Evolutionary conservation across 1,284 basidiomycete genomes (phyloP).

Genomic region (Xanthoconium separans): DNA sequence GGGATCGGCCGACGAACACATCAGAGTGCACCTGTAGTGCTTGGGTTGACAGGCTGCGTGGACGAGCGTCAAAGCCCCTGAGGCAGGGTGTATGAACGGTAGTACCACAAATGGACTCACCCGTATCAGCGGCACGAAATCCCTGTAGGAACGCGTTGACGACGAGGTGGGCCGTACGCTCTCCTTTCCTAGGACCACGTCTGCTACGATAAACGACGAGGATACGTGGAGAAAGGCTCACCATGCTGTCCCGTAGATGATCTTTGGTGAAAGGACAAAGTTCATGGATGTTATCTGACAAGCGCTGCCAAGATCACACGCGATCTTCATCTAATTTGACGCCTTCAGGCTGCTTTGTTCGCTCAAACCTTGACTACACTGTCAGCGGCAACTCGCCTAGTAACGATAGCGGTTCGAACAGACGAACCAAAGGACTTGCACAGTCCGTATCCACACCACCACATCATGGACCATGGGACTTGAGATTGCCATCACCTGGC

Average conservation of each 20-base stretch:
- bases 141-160: conserved; percentile 69
- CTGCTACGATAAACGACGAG: background rate
- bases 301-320: background rate
- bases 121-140: conserved; percentile 78
- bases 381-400: too few relatives aligned
- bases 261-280: conserved; percentile 36
- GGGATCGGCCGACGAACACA: background rate
- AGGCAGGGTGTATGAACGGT: background rate
- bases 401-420: too few relatives aligned
- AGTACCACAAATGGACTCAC: conserved; percentile 36
- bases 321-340: too few relatives aligned
- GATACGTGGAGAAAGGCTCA: conserved; percentile 23
- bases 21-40: conserved; percentile 59
- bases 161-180: conserved; percentile 65
- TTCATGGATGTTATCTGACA: conserved; percentile 22
- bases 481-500: too few relatives aligned
- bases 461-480: too few relatives aligned
- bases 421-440: too few relatives aligned
- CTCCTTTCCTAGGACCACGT: conserved; percentile 60
- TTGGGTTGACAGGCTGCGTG: conserved; percentile 71
- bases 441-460: too few relatives aligned
- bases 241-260: conserved; percentile 74
- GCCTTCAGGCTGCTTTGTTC: too few relatives aligned
- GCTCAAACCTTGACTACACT: too few relatives aligned
- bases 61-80: conserved; percentile 8